phyloP scores from a whole-genome alignment of 78 protist genomes.

The Dictyostelium capitatum region DNA sequence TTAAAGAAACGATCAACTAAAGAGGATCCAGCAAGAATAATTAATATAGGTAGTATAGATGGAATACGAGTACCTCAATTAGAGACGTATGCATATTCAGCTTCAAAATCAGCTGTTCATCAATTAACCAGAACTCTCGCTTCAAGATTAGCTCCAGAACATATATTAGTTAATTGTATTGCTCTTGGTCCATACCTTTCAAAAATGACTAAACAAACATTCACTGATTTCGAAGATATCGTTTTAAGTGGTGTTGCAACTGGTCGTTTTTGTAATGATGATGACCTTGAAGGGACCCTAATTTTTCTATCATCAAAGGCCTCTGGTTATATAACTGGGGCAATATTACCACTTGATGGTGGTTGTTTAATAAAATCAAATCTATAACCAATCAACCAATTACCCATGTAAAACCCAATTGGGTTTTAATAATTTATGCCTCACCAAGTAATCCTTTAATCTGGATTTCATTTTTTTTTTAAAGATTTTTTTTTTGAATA shows the following conservation, averaged over 20 bases:
- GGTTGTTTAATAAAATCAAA: too few species aligned
- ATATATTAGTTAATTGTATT: conserved; percentile 77
- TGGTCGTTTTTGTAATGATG: conserved; percentile 63
- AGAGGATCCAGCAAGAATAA: conserved; percentile 46
- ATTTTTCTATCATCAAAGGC: not conserved
- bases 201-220: conserved; percentile 68
- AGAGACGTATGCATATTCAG: conserved; percentile 77
- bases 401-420: too few species aligned
- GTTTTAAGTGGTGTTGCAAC: conserved; percentile 16
- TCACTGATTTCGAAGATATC: conserved; percentile 34
- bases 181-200: conserved; percentile 81
- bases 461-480: too few species aligned
- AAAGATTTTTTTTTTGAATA: too few species aligned
- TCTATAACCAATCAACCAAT: too few species aligned
- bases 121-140: conserved; percentile 77
- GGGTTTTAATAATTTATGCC: too few species aligned
- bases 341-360: conserved; percentile 35
- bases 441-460: too few species aligned
- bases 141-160: conserved; percentile 47
- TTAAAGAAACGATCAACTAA: conserved; percentile 35
- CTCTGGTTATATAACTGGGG: conserved; percentile 74
- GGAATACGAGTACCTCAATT: conserved; percentile 53
- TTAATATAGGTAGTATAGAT: conserved; percentile 80
- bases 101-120: conserved; percentile 86
- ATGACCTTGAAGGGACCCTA: conserved; percentile 74